Base-by-base conservation (phyloP, 768 basidiomycete species). In the Agaricus bisporus region DNA sequence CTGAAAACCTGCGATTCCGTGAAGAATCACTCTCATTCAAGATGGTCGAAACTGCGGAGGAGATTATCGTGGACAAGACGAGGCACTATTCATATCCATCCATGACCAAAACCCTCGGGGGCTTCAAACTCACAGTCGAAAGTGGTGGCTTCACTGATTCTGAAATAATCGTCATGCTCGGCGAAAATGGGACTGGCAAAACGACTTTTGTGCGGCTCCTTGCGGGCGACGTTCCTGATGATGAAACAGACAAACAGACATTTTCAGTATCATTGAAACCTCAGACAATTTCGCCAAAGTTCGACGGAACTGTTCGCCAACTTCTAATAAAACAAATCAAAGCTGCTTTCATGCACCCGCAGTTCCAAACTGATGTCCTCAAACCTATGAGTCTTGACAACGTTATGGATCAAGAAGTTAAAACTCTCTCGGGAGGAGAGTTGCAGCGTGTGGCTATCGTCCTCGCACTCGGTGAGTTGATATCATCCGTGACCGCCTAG, bases 131-230 rank as follows among this genome's bases (percentile, higher is more conserved):
- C 45, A 91, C 92, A 47, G 91, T 99, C 50, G 82, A 95, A 61
- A 73, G 70, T 0, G 97, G 97, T 22, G 80, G 80, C 32, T 99
- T 98, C 73, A 95, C 95, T n/a, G 95, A 98, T 66, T 98, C 95
- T 2, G 97, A 99, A 68, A 99, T 99, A 68, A 92, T 99, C 62
- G 97, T 99, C 68, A 91, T 99, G 86, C 76, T 99, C 32, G 97
- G 97, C 57, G 97, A 99, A 80, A 99, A 99, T 70, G 97, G 97
- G 47, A 99, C 93, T 2, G 95, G 97, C 37, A 99, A 99, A 78
- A 98, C 97, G 41, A 99, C 97, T 1, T 92, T 99, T 67, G 93
- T 99, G 53, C 90, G 95, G 57, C 73, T 99, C 51, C 79, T 99
- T 48, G 93, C 94, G 1, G 97, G 97, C 37, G 95, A 97, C 61